Percentiles rank a stretch among this genome's conserved stretches.
These are phyloP conservation scores for Crotalaria pallida DNA, from an alignment of 306 rosid genomes.

Conservation along the genomic window DNA sequence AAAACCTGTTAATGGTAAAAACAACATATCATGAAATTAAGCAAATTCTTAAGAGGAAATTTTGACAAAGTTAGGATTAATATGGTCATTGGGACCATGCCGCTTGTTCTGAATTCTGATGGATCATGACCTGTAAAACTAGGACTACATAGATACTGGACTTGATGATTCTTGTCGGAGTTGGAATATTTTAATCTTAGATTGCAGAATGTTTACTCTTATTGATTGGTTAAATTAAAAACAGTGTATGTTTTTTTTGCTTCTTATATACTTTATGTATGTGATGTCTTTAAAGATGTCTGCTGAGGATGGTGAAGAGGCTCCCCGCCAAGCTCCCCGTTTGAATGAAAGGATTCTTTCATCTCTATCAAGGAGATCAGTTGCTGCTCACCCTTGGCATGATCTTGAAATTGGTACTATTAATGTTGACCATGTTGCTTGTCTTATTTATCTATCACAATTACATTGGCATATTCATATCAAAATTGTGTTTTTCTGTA, in stretches of 20 bases:
- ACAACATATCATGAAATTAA: background rate
- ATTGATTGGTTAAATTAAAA: background rate
- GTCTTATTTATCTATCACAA: background rate
- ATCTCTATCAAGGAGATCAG: constrained; percentile 81
- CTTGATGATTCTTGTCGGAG: background rate
- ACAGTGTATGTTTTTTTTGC: background rate
- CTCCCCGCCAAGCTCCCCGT: constrained; percentile 33
- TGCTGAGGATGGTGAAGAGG: constrained; percentile 21
- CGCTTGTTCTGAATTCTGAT: no score
- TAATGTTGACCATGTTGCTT: background rate
- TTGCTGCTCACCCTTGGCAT: constrained; percentile 99
- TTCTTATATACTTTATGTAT: background rate
- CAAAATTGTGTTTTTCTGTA: no score
- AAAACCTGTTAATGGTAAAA: background rate
- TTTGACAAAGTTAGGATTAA: background rate
- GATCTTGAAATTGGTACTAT: constrained; percentile 92
- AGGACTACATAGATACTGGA: background rate
- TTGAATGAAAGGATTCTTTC: constrained; percentile 95
- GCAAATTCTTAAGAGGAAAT: background rate
- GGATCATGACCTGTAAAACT: background rate
- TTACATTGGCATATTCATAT: background rate
- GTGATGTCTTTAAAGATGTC: constrained; percentile 42
- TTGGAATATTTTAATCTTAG: background rate
- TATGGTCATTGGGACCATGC: background rate
- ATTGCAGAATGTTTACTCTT: background rate